Evolutionary conservation across 192 early-diverging fungal species (phyloP).

Genomic region (Cladochytrium replicatum): DNA sequence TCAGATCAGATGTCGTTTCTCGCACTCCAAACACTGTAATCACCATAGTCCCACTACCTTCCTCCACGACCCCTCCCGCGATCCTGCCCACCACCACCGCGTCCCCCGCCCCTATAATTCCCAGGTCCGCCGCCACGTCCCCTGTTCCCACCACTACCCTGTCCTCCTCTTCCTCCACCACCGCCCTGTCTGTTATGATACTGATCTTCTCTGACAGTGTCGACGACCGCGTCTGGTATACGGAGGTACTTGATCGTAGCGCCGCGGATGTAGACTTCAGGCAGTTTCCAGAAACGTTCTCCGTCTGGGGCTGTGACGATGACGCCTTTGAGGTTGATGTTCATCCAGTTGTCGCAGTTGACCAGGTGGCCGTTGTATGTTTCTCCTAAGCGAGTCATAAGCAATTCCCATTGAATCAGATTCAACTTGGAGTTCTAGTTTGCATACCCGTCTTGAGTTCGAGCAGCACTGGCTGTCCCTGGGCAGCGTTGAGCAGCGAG

Average conservation of each 20-base stretch:
- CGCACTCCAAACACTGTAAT: not conserved
- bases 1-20: too few species aligned
- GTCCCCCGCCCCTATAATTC: not conserved
- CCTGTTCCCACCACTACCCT: not conserved
- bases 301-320: conserved; percentile 88
- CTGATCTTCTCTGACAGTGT: conserved; percentile 78
- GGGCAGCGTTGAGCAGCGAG: conserved; percentile 79
- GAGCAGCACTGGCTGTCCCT: conserved; percentile 85
- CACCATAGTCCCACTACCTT: not conserved
- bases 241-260: conserved; percentile 63
- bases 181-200: not conserved
- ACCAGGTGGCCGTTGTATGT: conserved; percentile 97
- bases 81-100: not conserved
- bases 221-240: conserved; percentile 82
- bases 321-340: conserved; percentile 87
- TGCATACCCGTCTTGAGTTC: conserved; percentile 80
- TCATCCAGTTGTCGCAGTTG: conserved; percentile 97
- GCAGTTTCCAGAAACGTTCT: conserved; percentile 85
- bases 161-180: not conserved
- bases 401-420: too few species aligned
- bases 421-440: not conserved
- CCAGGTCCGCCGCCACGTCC: too few species aligned
- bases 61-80: not conserved
- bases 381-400: conserved; percentile 53
- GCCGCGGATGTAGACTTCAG: conserved; percentile 89